phyloP scores from a whole-genome alignment of 2,329 filamentous ascomycete species.

The Dactylellina haptotyla region DNA sequence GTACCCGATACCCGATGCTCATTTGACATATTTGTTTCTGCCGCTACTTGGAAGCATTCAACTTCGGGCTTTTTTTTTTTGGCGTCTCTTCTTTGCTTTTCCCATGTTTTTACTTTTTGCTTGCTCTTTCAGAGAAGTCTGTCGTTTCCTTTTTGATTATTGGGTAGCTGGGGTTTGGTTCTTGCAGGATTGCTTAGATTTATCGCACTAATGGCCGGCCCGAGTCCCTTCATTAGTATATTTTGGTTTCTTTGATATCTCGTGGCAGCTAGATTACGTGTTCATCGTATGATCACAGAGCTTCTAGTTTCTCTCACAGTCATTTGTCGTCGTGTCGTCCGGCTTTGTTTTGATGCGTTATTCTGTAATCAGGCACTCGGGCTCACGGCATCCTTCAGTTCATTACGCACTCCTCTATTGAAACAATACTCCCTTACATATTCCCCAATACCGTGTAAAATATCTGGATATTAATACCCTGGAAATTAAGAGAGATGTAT shows the following conservation, averaged over 20 bases:
- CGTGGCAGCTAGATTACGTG: background rate
- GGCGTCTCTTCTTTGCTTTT: conserved; percentile 18
- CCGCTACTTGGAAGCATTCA: background rate
- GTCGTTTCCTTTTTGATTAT: background rate
- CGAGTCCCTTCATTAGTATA: conserved; percentile 8
- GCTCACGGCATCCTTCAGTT: too few relatives aligned
- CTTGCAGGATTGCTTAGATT: conserved; percentile 2
- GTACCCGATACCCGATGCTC: conserved; percentile 23
- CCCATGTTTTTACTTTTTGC: conserved; percentile 5
- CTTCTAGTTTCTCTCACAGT: background rate
- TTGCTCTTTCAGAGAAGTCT: conserved; percentile 13
- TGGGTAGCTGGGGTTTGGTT: conserved; percentile 8
- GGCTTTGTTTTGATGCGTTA: background rate
- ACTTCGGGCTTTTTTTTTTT: conserved; percentile 11
- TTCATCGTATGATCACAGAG: background rate
- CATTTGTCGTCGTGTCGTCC: background rate
- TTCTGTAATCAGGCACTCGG: too few relatives aligned
- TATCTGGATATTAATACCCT: conserved; percentile 8
- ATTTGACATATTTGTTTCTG: background rate
- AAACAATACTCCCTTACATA: background rate
- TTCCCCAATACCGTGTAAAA: background rate
- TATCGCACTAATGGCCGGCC: conserved; percentile 11
- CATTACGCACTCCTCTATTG: background rate
- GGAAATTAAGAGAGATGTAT: background rate
- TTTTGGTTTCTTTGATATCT: background rate